A percentile compares a stretch with the other conserved stretches of the same genome.
phyloP scores from a whole-genome alignment of 163 green algal genomes.

The Smithsoniella earleae region DNA sequence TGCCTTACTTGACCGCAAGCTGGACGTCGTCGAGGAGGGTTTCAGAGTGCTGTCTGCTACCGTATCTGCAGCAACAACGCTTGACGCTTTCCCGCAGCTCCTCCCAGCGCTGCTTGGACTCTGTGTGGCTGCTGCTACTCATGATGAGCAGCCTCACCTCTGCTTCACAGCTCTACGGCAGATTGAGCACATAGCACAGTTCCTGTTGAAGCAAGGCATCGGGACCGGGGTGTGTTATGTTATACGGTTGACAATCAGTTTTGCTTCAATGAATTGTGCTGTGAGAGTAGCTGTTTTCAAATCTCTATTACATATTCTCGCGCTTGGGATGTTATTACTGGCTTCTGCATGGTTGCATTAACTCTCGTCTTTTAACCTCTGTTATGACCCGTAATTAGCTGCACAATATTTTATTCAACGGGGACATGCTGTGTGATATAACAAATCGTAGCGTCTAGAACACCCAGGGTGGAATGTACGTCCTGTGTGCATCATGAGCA shows the following conservation, averaged over 20 bases:
- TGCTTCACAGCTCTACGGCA: conserved; percentile 10
- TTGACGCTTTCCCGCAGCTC: background rate
- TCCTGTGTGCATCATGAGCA: no score
- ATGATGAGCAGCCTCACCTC: conserved; percentile 13
- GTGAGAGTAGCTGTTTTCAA: no score
- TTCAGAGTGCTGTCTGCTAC: background rate
- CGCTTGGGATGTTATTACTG: background rate
- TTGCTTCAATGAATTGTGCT: no score
- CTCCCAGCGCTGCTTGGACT: background rate
- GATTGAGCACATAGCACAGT: background rate
- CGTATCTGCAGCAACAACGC: background rate
- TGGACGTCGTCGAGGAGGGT: conserved; percentile 27
- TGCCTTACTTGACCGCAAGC: background rate
- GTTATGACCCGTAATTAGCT: background rate
- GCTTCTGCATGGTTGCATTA: background rate
- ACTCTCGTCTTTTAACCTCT: background rate
- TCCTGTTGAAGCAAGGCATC: background rate
- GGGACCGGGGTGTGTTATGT: background rate
- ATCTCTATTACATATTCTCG: no score
- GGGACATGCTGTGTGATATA: no score
- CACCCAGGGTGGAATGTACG: no score
- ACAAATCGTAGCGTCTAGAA: no score
- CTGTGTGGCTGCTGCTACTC: background rate
- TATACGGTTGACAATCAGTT: background rate
- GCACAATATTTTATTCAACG: no score